Conservation (phyloP, 192 early-diverging fungal species). For the Entomortierella lignicola region DNA sequence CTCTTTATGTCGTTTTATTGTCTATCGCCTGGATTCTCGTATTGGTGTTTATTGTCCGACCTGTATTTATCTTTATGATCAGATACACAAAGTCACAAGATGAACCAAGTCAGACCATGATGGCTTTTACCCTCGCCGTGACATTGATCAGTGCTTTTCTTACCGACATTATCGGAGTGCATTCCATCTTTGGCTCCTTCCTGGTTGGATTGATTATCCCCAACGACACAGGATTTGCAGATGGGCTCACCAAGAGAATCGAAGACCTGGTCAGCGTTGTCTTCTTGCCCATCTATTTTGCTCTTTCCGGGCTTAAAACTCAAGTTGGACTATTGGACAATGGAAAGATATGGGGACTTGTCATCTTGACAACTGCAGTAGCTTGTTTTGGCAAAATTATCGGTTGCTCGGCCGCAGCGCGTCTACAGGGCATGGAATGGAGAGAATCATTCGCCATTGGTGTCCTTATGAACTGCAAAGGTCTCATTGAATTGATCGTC, state of each 20-base stretch:
- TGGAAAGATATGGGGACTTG: conserved; percentile 80
- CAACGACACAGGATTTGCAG: conserved; percentile 87
- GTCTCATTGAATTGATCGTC: conserved; percentile 94
- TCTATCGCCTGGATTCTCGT: conserved; percentile 78
- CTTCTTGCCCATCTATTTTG: conserved; percentile 94
- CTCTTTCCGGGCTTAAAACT: conserved; percentile 92
- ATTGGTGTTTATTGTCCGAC: conserved; percentile 75
- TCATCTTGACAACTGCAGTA: conserved; percentile 78
- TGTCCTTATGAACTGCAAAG: conserved; percentile 95
- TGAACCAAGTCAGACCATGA: conserved; percentile 66
- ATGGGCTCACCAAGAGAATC: conserved; percentile 90
- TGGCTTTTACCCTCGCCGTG: conserved; percentile 79
- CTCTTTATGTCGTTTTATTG: conserved; percentile 85
- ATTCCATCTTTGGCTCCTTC: conserved; percentile 95
- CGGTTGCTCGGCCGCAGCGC: conserved; percentile 79
- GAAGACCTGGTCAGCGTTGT: conserved; percentile 90
- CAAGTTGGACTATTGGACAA: conserved; percentile 81
- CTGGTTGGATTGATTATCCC: conserved; percentile 90
- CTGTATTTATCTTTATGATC: conserved; percentile 66
- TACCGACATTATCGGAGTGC: conserved; percentile 90
- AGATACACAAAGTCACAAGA: conserved; percentile 62
- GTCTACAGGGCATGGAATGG: conserved; percentile 76
- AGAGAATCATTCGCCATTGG: conserved; percentile 90
- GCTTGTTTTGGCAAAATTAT: conserved; percentile 88
- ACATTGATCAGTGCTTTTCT: conserved; percentile 81